Evolutionary conservation across 2,329 filamentous ascomycete genomes (phyloP), one percentile per base, ranked within the genome.

Genomic region (Elsinoe ampelina): DNA sequence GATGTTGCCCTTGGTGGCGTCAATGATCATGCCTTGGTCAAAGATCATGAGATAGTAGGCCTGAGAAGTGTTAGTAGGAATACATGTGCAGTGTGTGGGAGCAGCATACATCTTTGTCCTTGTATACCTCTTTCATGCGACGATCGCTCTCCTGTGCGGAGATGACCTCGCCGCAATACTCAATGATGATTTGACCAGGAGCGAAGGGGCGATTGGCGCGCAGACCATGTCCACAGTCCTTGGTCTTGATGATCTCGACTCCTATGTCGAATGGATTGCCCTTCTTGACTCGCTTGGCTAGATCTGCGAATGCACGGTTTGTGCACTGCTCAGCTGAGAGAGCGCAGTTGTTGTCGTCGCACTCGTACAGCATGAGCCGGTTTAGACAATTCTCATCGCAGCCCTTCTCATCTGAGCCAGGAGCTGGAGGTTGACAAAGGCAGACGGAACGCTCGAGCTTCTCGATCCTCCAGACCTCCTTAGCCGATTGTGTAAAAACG

Each of bases 21-120:
- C 93, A 62, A 98, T 95, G 65, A 97, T 95, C 84, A 97, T 93
- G 71, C 95, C 93, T 71, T 96, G 90, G 68, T 97, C 91, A 68
- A 97, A 96, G 57, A 89, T 90, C 93, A 98, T 98, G 51, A 98
- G 77, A 71, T 98, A 98, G 72, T 95, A 97, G 72, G 90, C 95
- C 88, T 95, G 63, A 17, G 17, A 8, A 7, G 3, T 22, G 45
- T 59, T 41, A 61, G 52, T 10, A 45, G 41, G 26, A 19, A 34
- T 34, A 10, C 2, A 36, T 34, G 7, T 30, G 13, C 5, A 10
- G n/a, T 36, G 10, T 7, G 11, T 12, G 1, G 7, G 7, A 20
- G 19, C 11, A 26, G 70, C 82, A 70, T 70, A 95, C 90, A 73
- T 93, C 86, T 65, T 95, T 95, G 68, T 95, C 82, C 71, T 93